Percentiles rank a stretch among this genome's conserved stretches.
Evolutionary conservation across 176 grass and related monocot genomes (phyloP).

Genomic region (Echinochloa phyllopogon): DNA sequence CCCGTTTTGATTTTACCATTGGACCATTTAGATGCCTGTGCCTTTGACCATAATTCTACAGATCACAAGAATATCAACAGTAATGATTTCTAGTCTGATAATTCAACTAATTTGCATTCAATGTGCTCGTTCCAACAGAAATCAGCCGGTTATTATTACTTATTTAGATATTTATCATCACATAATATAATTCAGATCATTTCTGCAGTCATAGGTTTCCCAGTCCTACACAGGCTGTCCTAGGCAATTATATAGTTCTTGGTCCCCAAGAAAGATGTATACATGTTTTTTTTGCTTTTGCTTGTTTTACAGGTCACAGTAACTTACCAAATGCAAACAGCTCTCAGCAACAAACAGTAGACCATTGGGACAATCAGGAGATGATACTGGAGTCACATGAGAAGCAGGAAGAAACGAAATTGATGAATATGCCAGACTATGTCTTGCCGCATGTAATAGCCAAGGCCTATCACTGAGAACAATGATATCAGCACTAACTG

Average conservation of each 20-base stretch:
- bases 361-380: conserved; percentile 82
- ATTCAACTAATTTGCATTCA: conserved; percentile 21
- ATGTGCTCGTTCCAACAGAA: not conserved
- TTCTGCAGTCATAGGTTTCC: not conserved
- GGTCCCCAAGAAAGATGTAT: not conserved
- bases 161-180: conserved; percentile 17
- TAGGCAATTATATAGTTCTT: not conserved
- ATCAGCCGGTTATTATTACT: not conserved
- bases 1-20: conserved; percentile 8
- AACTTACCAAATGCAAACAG: conserved; percentile 91
- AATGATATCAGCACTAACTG: conserved; percentile 79
- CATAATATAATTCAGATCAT: not conserved
- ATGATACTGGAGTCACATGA: conserved; percentile 91
- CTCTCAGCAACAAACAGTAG: conserved; percentile 95
- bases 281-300: not conserved
- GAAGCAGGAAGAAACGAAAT: conserved; percentile 92
- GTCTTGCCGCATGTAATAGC: conserved; percentile 82
- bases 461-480: conserved; percentile 94
- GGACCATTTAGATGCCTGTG: not conserved
- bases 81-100: conserved; percentile 5
- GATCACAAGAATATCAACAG: conserved; percentile 18
- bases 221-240: not conserved
- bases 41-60: not conserved
- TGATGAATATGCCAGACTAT: conserved; percentile 94
- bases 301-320: conserved; percentile 22